A percentile compares a stretch with the other conserved stretches of the same genome.
Evolutionary conservation across 2,329 filamentous ascomycete species (phyloP).

Genomic region (Hypomyces rosellus): DNA sequence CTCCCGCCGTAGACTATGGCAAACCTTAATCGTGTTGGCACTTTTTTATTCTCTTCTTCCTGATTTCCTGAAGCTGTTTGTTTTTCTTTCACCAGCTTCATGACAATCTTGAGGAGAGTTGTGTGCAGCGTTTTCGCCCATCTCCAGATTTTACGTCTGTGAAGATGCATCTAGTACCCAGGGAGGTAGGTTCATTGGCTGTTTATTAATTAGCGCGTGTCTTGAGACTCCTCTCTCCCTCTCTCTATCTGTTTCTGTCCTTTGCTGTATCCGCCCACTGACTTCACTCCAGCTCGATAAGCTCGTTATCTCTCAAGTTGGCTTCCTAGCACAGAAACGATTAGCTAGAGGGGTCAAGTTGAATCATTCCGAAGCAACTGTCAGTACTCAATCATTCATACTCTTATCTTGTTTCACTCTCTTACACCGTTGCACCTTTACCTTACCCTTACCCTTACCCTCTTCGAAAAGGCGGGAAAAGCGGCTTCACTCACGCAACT

Average conservation of each 20-base stretch:
- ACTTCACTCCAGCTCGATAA: constrained; percentile 70
- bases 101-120: no score
- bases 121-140: no score
- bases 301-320: constrained; percentile 85
- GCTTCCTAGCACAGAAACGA: constrained; percentile 77
- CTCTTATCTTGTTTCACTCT: neutral
- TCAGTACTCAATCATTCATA: constrained; percentile 30
- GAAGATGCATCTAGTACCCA: constrained; percentile 42
- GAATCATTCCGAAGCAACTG: constrained; percentile 84
- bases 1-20: no score
- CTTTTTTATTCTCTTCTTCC: no score
- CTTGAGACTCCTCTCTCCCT: no score
- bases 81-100: no score
- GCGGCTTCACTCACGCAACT: no score
- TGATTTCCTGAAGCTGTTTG: no score
- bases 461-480: neutral
- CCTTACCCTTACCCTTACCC: neutral
- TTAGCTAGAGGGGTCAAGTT: constrained; percentile 82
- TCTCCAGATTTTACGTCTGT: neutral
- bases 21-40: no score
- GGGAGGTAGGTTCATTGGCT: constrained; percentile 34
- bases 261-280: neutral
- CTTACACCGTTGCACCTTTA: neutral
- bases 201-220: neutral
- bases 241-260: no score